Evolutionary conservation across 768 basidiomycete species (phyloP).

Genomic region (Xerocomellus intermedius): DNA sequence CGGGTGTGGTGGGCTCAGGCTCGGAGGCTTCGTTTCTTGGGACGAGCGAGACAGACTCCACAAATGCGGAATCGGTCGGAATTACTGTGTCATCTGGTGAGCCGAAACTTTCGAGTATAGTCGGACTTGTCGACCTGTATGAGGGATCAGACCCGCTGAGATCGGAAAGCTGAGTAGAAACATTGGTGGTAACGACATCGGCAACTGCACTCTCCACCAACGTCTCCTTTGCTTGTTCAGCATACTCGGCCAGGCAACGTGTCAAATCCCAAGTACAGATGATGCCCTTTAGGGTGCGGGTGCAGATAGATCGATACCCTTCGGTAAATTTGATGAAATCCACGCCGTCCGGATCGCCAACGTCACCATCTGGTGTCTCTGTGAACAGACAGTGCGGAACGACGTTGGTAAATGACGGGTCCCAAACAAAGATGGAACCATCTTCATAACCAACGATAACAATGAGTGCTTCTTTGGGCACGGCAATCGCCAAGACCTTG

Average conservation of each 20-base stretch:
- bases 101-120: neutral
- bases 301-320: constrained; percentile 2
- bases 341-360: neutral
- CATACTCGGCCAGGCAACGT: constrained; percentile 7
- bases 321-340: constrained; percentile 13
- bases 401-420: constrained; percentile 2
- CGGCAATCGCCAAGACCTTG: constrained; percentile 11
- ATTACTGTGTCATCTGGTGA: neutral
- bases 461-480: constrained; percentile 8
- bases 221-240: neutral
- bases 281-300: constrained; percentile 14
- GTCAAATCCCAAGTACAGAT: constrained; percentile 17
- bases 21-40: neutral
- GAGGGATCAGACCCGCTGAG: neutral
- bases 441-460: constrained; percentile 14
- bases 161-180: neutral
- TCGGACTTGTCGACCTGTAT: neutral
- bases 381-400: constrained; percentile 4
- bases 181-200: no score
- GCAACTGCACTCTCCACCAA: neutral
- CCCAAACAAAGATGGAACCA: constrained; percentile 18
- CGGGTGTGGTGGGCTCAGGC: neutral
- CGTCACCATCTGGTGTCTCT: neutral
- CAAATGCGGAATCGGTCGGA: neutral
- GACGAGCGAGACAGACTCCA: neutral